Percentiles rank a stretch among this genome's conserved stretches.
phyloP scores from a whole-genome alignment of 2,329 filamentous ascomycete species.

The Ustilaginoidea virens region DNA sequence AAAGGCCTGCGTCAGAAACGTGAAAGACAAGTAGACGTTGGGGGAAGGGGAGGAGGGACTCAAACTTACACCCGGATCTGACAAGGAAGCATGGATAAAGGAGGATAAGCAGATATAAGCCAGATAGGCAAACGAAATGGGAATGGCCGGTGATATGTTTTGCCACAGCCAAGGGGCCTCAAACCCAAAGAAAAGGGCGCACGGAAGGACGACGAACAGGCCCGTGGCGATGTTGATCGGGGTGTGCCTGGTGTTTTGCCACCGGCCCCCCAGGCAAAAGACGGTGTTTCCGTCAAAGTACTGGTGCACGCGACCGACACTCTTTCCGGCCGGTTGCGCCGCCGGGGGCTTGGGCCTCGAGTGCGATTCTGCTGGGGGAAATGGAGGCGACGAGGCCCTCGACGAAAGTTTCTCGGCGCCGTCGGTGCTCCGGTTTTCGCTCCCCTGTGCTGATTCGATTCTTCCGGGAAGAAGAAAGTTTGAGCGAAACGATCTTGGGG shows the following conservation, averaged over 20 bases:
- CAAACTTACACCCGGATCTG: conserved; percentile 74
- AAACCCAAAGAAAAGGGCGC: conserved; percentile 69
- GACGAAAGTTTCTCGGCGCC: conserved; percentile 78
- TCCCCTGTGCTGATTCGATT: conserved; percentile 31
- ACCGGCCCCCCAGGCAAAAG: conserved; percentile 72
- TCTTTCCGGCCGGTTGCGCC: conserved; percentile 11
- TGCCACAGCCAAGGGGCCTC: conserved; percentile 78
- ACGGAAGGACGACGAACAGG: conserved; percentile 62
- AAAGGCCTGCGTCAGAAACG: no score
- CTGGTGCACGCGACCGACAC: conserved; percentile 58
- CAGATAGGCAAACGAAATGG: conserved; percentile 81
- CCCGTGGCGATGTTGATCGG: conserved; percentile 85
- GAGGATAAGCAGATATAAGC: conserved; percentile 84
- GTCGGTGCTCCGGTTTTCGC: conserved; percentile 39
- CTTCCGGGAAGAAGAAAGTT: conserved; percentile 52
- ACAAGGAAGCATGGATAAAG: conserved; percentile 80
- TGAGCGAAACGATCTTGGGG: conserved; percentile 61
- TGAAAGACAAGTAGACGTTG: no score
- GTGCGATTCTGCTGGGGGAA: conserved; percentile 31
- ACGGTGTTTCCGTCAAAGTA: conserved; percentile 90
- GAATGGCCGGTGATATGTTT: conserved; percentile 75
- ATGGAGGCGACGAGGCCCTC: conserved; percentile 56
- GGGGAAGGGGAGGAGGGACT: neutral
- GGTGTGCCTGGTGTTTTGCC: conserved; percentile 75
- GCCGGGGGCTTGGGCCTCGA: conserved; percentile 8